phyloP scores from a whole-genome alignment of 2,329 filamentous ascomycete genomes.

The Claviceps maximensis region DNA sequence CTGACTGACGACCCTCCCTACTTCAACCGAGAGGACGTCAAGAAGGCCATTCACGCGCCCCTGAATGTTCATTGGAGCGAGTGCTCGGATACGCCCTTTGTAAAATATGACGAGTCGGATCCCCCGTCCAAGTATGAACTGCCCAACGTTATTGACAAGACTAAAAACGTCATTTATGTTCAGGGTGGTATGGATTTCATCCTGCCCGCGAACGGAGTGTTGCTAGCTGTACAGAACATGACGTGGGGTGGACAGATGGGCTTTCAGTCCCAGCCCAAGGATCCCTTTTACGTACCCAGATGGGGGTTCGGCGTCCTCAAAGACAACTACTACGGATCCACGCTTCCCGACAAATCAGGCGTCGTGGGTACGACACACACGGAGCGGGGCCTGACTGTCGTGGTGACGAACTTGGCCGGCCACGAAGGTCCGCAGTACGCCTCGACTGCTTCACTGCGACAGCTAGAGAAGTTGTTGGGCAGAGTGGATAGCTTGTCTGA shows the following conservation, averaged over 20 bases:
- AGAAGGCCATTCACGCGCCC: constrained; percentile 54
- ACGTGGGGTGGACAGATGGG: constrained; percentile 62
- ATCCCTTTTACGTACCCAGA: constrained; percentile 53
- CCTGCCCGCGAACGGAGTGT: constrained; percentile 53
- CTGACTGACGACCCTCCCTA: constrained; percentile 61
- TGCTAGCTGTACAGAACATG: constrained; percentile 68
- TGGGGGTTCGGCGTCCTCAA: constrained; percentile 29
- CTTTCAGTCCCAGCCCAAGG: constrained; percentile 46
- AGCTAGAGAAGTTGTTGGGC: constrained; percentile 64
- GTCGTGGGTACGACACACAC: constrained; percentile 57
- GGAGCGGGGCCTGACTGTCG: constrained; percentile 64
- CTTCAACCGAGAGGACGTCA: constrained; percentile 59
- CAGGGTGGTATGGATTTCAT: constrained; percentile 61
- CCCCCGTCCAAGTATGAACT: constrained; percentile 45
- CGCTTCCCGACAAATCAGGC: constrained; percentile 45
- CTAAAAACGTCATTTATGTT: constrained; percentile 59
- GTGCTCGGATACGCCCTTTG: constrained; percentile 8
- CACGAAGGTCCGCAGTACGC: constrained; percentile 59
- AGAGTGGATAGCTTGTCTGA: constrained; percentile 44
- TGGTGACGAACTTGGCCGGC: constrained; percentile 48
- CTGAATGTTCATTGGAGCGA: constrained; percentile 15
- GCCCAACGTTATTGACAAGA: constrained; percentile 59
- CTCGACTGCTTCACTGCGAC: constrained; percentile 54
- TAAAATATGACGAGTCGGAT: constrained; percentile 11
- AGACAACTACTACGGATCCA: constrained; percentile 23